A percentile compares a stretch with the other conserved stretches of the same genome.
Conservation (phyloP, 2,329 filamentous ascomycete species). For the Verticillium tricorpus region DNA sequence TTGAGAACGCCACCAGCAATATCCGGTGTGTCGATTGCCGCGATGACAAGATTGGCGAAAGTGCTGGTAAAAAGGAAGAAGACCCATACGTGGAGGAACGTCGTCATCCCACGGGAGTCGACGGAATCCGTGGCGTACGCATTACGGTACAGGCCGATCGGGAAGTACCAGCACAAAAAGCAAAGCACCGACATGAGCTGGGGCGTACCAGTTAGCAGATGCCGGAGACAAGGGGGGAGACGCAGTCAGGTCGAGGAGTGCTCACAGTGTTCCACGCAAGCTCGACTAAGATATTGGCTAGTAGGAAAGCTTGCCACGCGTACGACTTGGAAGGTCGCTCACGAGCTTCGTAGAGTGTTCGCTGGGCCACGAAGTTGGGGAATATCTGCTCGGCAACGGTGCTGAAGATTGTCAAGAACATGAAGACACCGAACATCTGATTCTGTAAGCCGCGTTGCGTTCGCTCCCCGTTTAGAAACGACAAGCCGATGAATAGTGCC, state of each 20-base stretch:
- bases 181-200: constrained; percentile 51
- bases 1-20: constrained; percentile 61
- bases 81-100: constrained; percentile 58
- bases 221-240: background rate
- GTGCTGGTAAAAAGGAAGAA: constrained; percentile 65
- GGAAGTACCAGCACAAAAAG: constrained; percentile 65
- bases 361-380: constrained; percentile 65
- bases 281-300: constrained; percentile 58
- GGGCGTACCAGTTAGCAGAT: background rate
- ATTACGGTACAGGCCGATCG: constrained; percentile 58
- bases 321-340: constrained; percentile 65
- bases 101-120: constrained; percentile 48
- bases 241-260: constrained; percentile 13
- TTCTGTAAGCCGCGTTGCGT: constrained; percentile 65
- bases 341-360: constrained; percentile 65
- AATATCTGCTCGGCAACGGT: constrained; percentile 62
- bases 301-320: constrained; percentile 63
- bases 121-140: constrained; percentile 45
- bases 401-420: constrained; percentile 66
- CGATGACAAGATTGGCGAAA: constrained; percentile 61
- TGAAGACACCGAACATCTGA: constrained; percentile 68
- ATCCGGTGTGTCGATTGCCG: constrained; percentile 58
- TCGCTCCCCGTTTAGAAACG: constrained; percentile 56
- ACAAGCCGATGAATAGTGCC: constrained; percentile 64
- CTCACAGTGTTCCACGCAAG: constrained; percentile 62